Evolutionary conservation across 192 early-diverging fungal species (phyloP).

Genomic region (Entophlyctis luteolus): DNA sequence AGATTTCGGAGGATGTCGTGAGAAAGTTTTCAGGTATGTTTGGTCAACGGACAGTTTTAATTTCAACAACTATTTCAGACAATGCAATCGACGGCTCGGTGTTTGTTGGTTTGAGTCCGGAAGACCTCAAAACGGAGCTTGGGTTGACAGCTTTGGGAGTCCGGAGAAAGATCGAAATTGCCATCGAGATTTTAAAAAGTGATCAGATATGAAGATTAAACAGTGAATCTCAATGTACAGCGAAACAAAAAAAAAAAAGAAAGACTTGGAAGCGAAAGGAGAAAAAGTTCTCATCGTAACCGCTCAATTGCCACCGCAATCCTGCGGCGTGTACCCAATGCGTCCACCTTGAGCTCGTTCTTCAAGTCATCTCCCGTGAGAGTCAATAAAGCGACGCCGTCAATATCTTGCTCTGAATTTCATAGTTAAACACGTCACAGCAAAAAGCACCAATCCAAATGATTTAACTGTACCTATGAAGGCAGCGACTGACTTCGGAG

Average conservation of each 20-base stretch:
- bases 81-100: constrained; percentile 4
- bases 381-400: background rate
- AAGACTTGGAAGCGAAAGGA: no score
- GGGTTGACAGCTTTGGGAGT: background rate
- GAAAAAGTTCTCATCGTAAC: background rate
- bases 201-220: no score
- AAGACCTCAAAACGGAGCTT: constrained; percentile 7
- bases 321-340: background rate
- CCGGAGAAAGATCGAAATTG: background rate
- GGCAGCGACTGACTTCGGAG: background rate
- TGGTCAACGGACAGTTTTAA: no score
- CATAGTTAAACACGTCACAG: background rate
- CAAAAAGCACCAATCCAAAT: background rate
- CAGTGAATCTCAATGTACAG: background rate
- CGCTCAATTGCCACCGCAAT: background rate
- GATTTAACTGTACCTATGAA: constrained; percentile 9
- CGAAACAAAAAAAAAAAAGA: background rate
- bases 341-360: background rate
- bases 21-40: no score
- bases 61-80: no score
- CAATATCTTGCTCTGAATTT: constrained; percentile 9
- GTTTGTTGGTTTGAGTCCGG: background rate
- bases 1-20: no score
- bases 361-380: background rate
- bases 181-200: no score